Evolutionary conservation across 106 monocot species (phyloP).

Genomic region (Allium sativum): DNA sequence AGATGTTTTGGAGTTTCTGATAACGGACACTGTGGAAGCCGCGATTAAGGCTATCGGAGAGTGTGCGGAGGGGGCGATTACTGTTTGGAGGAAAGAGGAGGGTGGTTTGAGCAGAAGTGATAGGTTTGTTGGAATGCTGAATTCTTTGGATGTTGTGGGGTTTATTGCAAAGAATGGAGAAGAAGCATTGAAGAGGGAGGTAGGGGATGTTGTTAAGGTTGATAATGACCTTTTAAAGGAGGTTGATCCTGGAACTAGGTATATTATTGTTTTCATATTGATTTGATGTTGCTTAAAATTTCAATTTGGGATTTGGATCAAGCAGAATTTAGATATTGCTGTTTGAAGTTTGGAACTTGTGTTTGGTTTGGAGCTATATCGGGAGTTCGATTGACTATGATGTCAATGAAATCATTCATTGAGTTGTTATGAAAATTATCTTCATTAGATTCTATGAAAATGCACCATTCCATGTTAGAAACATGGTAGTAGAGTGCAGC

Average conservation of each 20-base stretch:
- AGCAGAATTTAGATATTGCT: too few relatives aligned
- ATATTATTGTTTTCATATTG: neutral
- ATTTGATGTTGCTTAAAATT: neutral
- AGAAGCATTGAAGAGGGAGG: slow-evolving; percentile 22
- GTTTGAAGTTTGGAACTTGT: too few relatives aligned
- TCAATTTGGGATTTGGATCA: slow-evolving; percentile 1
- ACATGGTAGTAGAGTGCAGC: too few relatives aligned
- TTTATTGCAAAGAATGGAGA: slow-evolving; percentile 26
- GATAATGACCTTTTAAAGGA: slow-evolving; percentile 26
- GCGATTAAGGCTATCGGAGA: slow-evolving; percentile 40
- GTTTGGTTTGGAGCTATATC: neutral
- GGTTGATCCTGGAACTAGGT: slow-evolving; percentile 48
- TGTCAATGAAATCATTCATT: neutral
- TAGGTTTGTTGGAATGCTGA: slow-evolving; percentile 44
- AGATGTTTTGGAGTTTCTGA: slow-evolving; percentile 40
- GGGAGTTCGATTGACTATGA: neutral
- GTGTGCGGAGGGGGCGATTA: slow-evolving; percentile 40
- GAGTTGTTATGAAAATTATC: neutral
- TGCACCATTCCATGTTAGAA: too few relatives aligned
- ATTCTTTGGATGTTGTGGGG: slow-evolving; percentile 37
- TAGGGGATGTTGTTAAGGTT: slow-evolving; percentile 27
- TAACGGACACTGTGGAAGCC: slow-evolving; percentile 43
- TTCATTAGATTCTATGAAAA: neutral
- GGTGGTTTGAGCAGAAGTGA: slow-evolving; percentile 5
- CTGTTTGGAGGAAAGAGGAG: slow-evolving; percentile 26